A percentile compares a stretch with the other conserved stretches of the same genome.
Conservation (phyloP, 2,329 filamentous ascomycete genomes). For the Stagonosporopsis vannaccii region DNA sequence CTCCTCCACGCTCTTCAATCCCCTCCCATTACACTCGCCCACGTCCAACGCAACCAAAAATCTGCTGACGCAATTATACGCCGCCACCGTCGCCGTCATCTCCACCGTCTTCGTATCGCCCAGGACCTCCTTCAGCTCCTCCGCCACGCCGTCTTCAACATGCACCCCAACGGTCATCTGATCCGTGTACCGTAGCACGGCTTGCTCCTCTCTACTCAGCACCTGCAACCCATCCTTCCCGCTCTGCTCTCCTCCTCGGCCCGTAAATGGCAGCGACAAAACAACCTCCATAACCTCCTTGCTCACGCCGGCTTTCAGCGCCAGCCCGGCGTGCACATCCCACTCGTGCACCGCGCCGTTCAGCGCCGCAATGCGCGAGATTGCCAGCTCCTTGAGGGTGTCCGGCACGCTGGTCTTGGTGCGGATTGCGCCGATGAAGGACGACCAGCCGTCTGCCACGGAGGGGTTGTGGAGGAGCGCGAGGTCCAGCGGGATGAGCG, state of each 20-base stretch:
- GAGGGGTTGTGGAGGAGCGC: conserved; percentile 63
- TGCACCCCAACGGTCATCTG: conserved; percentile 81
- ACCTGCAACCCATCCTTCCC: conserved; percentile 47
- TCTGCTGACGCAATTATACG: conserved; percentile 84
- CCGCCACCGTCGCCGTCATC: conserved; percentile 78
- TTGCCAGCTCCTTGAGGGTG: conserved; percentile 75
- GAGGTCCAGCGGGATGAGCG: conserved; percentile 63
- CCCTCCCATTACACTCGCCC: conserved; percentile 51
- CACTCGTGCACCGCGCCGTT: conserved; percentile 89
- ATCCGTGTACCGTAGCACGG: conserved; percentile 76
- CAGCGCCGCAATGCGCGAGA: conserved; percentile 81
- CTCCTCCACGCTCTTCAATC: conserved; percentile 44
- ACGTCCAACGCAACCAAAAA: conserved; percentile 83
- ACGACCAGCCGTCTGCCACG: conserved; percentile 66
- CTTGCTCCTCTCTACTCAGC: conserved; percentile 62
- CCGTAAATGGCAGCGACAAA: conserved; percentile 28
- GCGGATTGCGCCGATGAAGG: conserved; percentile 65
- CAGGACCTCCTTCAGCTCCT: conserved; percentile 66
- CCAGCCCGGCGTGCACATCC: conserved; percentile 74
- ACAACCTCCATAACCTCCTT: conserved; percentile 64
- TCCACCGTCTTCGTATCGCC: conserved; percentile 78
- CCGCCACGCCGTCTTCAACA: conserved; percentile 73
- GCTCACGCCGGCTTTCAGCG: conserved; percentile 67
- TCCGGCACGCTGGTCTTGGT: conserved; percentile 60
- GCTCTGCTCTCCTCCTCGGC: conserved; percentile 21